Conservation (phyloP, 2,329 filamentous ascomycete genomes). For the Xylariaceae sp. region DNA sequence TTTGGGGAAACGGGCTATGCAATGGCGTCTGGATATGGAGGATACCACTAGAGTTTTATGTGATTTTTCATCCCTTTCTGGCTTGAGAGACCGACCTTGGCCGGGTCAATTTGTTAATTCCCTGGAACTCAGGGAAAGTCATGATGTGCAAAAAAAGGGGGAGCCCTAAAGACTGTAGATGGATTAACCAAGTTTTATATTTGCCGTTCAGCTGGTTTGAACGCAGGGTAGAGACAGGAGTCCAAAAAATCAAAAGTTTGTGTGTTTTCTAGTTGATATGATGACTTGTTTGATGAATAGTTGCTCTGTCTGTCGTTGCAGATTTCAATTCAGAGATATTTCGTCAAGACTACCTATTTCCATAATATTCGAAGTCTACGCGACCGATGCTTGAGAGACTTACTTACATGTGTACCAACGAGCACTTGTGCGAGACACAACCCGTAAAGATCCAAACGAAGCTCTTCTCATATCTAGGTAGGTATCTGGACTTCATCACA, state of each 20-base stretch:
- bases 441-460: no score
- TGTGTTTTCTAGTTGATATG: background rate
- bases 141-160: background rate
- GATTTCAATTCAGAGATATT: no score
- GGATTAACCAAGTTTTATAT: background rate
- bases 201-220: slow-evolving; percentile 2
- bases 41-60: slow-evolving; percentile 37
- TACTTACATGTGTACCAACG: no score
- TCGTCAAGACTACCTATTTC: background rate
- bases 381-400: no score
- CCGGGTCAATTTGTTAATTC: background rate
- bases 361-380: background rate
- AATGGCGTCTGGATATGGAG: slow-evolving; percentile 33
- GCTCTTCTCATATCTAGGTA: no score
- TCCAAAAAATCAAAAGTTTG: background rate
- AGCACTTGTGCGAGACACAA: no score
- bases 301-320: no score
- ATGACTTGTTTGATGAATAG: background rate
- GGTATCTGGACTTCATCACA: no score
- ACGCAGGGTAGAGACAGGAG: background rate
- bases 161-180: background rate
- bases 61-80: slow-evolving; percentile 5
- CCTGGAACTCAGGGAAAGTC: background rate
- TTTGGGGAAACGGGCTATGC: slow-evolving; percentile 15
- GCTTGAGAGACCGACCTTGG: background rate